phyloP scores from a whole-genome alignment of 371 early-diverging fungal species.

The Mortierella polycephala region DNA sequence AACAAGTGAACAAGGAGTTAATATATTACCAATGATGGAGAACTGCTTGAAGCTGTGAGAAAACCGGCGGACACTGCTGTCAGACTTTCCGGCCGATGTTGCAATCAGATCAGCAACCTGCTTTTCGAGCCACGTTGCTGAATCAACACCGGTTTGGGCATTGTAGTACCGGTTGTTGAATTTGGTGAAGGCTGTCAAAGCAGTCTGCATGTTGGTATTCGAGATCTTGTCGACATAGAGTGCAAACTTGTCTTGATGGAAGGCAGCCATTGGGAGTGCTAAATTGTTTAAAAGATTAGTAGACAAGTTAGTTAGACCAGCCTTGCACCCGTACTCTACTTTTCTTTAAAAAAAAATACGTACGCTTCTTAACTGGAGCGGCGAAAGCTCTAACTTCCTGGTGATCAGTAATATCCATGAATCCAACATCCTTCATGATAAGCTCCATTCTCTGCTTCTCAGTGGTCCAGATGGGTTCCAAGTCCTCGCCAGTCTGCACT shows the following conservation, averaged over 20 bases:
- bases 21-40: slow-evolving; percentile 61
- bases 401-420: slow-evolving; percentile 91
- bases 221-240: slow-evolving; percentile 69
- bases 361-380: neutral
- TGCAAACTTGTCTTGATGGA: slow-evolving; percentile 64
- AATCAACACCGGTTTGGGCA: slow-evolving; percentile 72
- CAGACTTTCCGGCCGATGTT: slow-evolving; percentile 51
- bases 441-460: slow-evolving; percentile 74
- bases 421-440: slow-evolving; percentile 70
- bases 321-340: too few species aligned
- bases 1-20: neutral
- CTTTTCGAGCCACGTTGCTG: slow-evolving; percentile 81
- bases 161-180: slow-evolving; percentile 87
- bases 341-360: neutral
- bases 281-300: too few species aligned
- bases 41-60: slow-evolving; percentile 74
- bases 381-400: slow-evolving; percentile 15
- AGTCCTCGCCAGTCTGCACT: slow-evolving; percentile 57
- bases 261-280: slow-evolving; percentile 60
- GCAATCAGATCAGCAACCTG: slow-evolving; percentile 65
- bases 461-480: slow-evolving; percentile 71
- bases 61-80: slow-evolving; percentile 79
- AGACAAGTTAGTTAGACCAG: too few species aligned
- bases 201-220: slow-evolving; percentile 68
- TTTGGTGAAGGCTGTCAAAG: slow-evolving; percentile 70